Conservation (phyloP, 352 stramenopile species). For the Pythium monospermum region DNA sequence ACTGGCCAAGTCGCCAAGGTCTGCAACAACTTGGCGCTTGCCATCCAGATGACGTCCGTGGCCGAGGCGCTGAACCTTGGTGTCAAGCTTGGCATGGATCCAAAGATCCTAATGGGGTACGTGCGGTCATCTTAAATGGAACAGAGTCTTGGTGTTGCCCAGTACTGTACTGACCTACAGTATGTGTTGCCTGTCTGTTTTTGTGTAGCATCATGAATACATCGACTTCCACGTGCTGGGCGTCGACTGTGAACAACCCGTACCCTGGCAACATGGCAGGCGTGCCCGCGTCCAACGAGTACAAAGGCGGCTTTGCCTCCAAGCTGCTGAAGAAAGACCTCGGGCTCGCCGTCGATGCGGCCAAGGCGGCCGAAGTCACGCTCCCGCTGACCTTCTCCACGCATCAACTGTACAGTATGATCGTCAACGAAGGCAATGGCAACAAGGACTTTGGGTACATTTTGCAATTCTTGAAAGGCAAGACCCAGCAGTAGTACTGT, state of each 20-base stretch:
- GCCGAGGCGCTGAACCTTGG: slow-evolving; percentile 96
- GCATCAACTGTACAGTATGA: slow-evolving; percentile 84
- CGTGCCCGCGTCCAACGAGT: slow-evolving; percentile 83
- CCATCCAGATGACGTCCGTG: slow-evolving; percentile 95
- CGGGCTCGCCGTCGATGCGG: slow-evolving; percentile 89
- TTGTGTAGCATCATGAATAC: slow-evolving; percentile 92
- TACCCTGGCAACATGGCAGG: slow-evolving; percentile 90
- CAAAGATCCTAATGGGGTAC: slow-evolving; percentile 84
- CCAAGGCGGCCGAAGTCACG: slow-evolving; percentile 74
- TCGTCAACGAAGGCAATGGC: slow-evolving; percentile 60
- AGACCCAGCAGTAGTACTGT: slow-evolving; percentile 49
- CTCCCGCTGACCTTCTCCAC: slow-evolving; percentile 69
- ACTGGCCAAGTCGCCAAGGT: slow-evolving; percentile 91
- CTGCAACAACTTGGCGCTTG: slow-evolving; percentile 98
- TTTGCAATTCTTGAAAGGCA: slow-evolving; percentile 78
- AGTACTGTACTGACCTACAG: background rate
- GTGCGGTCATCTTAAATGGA: no score
- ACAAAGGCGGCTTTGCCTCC: slow-evolving; percentile 89
- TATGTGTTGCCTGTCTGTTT: background rate
- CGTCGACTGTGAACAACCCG: slow-evolving; percentile 92
- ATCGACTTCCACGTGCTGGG: slow-evolving; percentile 96
- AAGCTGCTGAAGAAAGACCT: slow-evolving; percentile 97
- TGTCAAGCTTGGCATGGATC: slow-evolving; percentile 92
- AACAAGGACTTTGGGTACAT: slow-evolving; percentile 88
- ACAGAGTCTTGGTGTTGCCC: no score